A percentile compares a stretch with the other conserved stretches of the same genome.
These are phyloP conservation scores for Zizania palustris DNA, from an alignment of 202 grass and related monocot species.

Conservation along the genomic window DNA sequence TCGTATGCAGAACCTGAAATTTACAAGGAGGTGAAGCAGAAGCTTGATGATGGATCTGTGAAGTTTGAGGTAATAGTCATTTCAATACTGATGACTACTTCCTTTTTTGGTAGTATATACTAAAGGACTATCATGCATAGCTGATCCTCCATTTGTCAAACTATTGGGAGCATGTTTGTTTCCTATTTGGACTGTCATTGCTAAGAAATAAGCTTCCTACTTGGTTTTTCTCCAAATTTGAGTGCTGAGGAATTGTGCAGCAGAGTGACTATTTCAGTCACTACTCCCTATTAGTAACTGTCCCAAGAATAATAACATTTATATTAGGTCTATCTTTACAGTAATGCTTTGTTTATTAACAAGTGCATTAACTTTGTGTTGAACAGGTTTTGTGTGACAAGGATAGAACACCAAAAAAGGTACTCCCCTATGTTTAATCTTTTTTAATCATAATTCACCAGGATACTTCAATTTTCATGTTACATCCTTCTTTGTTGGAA, in stretches of 20 bases:
- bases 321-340: constrained; percentile 15
- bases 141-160: constrained; percentile 16
- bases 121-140: not conserved
- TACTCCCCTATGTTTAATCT: not conserved
- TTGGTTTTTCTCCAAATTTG: constrained; percentile 15
- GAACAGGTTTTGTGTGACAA: constrained; percentile 89
- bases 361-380: constrained; percentile 39
- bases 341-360: constrained; percentile 14
- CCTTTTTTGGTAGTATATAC: constrained; percentile 18
- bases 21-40: constrained; percentile 91
- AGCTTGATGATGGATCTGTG: constrained; percentile 77
- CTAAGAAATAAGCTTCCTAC: constrained; percentile 11
- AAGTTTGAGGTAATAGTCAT: constrained; percentile 84
- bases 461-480: not conserved
- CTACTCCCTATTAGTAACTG: not conserved
- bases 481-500: not conserved
- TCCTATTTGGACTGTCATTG: constrained; percentile 4
- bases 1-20: constrained; percentile 79
- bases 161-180: constrained; percentile 23
- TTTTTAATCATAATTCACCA: too few species aligned
- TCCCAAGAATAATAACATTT: constrained; percentile 1
- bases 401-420: constrained; percentile 66
- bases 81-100: constrained; percentile 17
- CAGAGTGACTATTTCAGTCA: constrained; percentile 24
- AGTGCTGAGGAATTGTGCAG: constrained; percentile 24